Evolutionary conservation across 306 rosid species (phyloP), one percentile per base, ranked within the genome.

Genomic region (Cyclanthera cordifolia): DNA sequence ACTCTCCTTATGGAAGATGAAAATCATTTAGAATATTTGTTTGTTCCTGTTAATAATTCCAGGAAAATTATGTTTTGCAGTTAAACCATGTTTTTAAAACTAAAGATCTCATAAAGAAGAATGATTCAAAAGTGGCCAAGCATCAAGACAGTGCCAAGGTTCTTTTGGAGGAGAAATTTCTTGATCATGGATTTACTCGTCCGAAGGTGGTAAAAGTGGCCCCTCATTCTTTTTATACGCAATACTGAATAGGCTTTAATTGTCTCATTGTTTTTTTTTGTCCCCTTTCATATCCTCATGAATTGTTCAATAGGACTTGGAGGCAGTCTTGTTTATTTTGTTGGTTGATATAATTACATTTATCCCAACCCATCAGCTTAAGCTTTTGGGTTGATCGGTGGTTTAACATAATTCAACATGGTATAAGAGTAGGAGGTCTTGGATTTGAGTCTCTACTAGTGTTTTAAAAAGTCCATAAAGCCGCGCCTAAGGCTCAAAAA

Each of bases 111-210:
- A 84, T 92, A 72, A 80, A 49, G 71, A 92, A 84, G 77, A 89
- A 92, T 82, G 95, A 84, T 71, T 73, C 85, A 47, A 81, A 87
- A 80, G 52, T 80, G 68, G 72, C 83, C 58, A 89, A 80, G 79
- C 75, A 72, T 79, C 77, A 70, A 72, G 91, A 84, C 59, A 60
- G 80, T 45, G 72, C 77, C 46, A 76, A 64, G 45, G 67, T 75
- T 68, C 74, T 56, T 48, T 16, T 32, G 72, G 83, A 23, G 67
- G 91, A 75, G 67, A 82, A 67, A 70, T 79, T 89, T 69, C 90
- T 83, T 77, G 98, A 93, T 83, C 96, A 84, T 66, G 96, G 98
- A 24, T 93, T 85, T 86, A 86, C 95, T 64, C 96, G 95, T 70
- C 98, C 98, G 43, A 93, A 93, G 96, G 98, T 92, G 75, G 46